Evolutionary conservation across 345 rosid genomes (phyloP), one percentile per base, ranked within the genome.

Genomic region (Heritiera fomes): DNA sequence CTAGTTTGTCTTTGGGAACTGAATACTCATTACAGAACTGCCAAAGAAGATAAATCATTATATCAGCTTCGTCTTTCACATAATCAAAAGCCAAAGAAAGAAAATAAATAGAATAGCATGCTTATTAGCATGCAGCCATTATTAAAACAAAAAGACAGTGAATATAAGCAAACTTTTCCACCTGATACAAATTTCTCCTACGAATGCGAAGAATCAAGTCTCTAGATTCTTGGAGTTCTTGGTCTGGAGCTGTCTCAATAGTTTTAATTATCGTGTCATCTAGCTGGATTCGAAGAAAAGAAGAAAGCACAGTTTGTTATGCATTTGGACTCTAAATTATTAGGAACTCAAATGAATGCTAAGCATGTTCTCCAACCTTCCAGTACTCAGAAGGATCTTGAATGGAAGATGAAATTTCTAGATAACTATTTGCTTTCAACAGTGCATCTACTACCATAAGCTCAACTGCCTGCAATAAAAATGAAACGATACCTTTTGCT

Each of bases 1-100:
- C 99, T 60, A 92, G 34, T 67, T 88, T 86, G 77, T 93, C 94
- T 84, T 88, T 95, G 4, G 99, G 98, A 85, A 95, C 98, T 28
- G 99, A 88, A 81, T 89, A 95, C 83, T 93, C 99, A 77, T 93
- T 95, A 82, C 99, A 95, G 80, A 93, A 95, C 99, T 95, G 97
- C 82, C 81, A 83, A 47, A 77, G 32, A 69, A 32, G 67, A 65
- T 40, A 80, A 30, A 71, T 40, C 9, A 71, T 30, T 28, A 66
- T 38, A 56, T 15, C 7, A 75, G 46, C 60, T 20, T 53, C 6
- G 13, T 18, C 55, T 55, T 72, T 52, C 43, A 62, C 32, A 71
- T 47, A n/a, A 62, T 2, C 53, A 53, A 78, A 40, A 61, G 20
- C 13, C 77, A 20, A n/a, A 43, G 28, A 43, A 40, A 71, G 9